These are phyloP conservation scores for Cerrena zonata DNA, from an alignment of 1,284 basidiomycete genomes.

Conservation along the genomic window DNA sequence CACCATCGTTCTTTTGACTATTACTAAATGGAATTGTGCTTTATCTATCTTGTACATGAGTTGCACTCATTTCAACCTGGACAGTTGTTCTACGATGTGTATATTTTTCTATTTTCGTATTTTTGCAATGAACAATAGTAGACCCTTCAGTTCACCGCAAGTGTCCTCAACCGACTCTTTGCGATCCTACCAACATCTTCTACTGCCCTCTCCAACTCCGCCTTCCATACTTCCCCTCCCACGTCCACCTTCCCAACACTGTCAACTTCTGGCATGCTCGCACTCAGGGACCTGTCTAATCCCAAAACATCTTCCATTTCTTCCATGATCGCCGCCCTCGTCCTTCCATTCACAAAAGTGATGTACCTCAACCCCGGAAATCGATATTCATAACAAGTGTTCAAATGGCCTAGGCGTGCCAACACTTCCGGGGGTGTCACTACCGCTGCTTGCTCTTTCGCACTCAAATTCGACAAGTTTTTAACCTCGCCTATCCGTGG, in stretches of 20 bases:
- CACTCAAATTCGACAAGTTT: slow-evolving; percentile 68
- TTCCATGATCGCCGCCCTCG: slow-evolving; percentile 62
- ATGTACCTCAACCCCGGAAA: slow-evolving; percentile 80
- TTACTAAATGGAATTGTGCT: too few relatives aligned
- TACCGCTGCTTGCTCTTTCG: slow-evolving; percentile 66
- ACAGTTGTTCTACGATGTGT: too few relatives aligned
- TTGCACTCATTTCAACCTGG: too few relatives aligned
- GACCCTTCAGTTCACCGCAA: slow-evolving; percentile 30
- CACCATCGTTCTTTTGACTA: too few relatives aligned
- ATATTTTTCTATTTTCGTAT: too few relatives aligned
- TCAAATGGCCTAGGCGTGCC: slow-evolving; percentile 59
- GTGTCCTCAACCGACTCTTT: slow-evolving; percentile 49
- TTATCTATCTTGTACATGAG: too few relatives aligned
- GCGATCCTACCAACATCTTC: slow-evolving; percentile 72
- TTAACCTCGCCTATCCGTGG: slow-evolving; percentile 82
- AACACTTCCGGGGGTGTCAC: slow-evolving; percentile 64
- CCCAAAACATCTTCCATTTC: slow-evolving; percentile 72
- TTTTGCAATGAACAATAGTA: too few relatives aligned
- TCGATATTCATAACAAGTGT: slow-evolving; percentile 66
- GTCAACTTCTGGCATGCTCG: slow-evolving; percentile 35
- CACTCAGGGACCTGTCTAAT: slow-evolving; percentile 43
- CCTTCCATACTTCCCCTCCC: slow-evolving; percentile 31
- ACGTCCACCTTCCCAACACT: slow-evolving; percentile 37
- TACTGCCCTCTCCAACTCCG: slow-evolving; percentile 69
- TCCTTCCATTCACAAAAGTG: slow-evolving; percentile 85